Conservation (phyloP, 495 filamentous ascomycete species). For the Penicillium arizonense region DNA sequence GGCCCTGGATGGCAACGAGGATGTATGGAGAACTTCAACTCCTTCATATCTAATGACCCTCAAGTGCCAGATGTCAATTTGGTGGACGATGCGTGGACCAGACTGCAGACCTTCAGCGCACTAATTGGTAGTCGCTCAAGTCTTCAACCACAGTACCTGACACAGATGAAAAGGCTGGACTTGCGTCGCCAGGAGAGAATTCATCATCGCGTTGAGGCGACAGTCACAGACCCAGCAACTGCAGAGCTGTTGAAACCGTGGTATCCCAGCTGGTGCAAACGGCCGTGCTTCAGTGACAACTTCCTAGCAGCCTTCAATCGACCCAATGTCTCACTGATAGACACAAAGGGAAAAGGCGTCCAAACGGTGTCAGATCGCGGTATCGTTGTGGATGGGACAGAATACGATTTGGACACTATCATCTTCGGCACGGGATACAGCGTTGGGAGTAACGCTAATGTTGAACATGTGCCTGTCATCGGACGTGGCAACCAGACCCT, state of each 20-base stretch:
- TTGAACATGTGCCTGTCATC: constrained; percentile 35
- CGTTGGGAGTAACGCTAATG: constrained; percentile 26
- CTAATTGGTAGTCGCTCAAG: background rate
- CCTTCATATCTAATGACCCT: constrained; percentile 3
- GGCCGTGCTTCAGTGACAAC: constrained; percentile 28
- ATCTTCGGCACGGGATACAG: constrained; percentile 33
- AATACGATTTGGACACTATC: constrained; percentile 38
- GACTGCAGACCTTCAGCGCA: constrained; percentile 7
- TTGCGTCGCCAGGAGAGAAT: background rate
- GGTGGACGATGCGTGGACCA: constrained; percentile 42
- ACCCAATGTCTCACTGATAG: constrained; percentile 24
- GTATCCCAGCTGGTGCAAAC: constrained; percentile 33
- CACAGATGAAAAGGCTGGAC: constrained; percentile 5
- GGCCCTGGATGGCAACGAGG: constrained; percentile 47
- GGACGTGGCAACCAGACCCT: constrained; percentile 42
- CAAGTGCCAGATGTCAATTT: constrained; percentile 19
- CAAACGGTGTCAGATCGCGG: constrained; percentile 11
- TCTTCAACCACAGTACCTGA: background rate
- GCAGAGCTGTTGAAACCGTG: constrained; percentile 31
- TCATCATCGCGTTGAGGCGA: background rate
- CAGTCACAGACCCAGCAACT: constrained; percentile 13
- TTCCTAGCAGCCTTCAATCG: constrained; percentile 35
- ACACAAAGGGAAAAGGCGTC: constrained; percentile 28
- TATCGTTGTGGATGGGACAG: constrained; percentile 27
- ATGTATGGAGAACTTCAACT: constrained; percentile 7